A percentile compares a stretch with the other conserved stretches of the same genome.
Evolutionary conservation across 2,329 filamentous ascomycete genomes (phyloP).

Genomic region (Aspergillus sp.): DNA sequence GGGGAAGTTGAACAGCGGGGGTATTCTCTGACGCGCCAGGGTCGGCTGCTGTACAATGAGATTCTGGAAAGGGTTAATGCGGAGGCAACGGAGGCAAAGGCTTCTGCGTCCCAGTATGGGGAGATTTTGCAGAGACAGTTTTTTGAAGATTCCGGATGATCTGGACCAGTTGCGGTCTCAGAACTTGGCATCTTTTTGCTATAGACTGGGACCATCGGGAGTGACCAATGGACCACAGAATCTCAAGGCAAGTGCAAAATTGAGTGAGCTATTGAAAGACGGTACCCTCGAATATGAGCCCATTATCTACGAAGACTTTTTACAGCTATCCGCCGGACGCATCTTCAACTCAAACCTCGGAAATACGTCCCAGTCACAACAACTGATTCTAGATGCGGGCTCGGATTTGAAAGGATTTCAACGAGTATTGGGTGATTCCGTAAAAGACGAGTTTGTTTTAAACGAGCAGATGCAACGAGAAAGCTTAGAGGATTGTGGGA

Average conservation of each 20-base stretch:
- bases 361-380: constrained; percentile 12
- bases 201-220: constrained; percentile 15
- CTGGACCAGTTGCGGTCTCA: constrained; percentile 31
- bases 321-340: constrained; percentile 48
- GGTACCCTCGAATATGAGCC: constrained; percentile 34
- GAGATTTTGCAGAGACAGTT: constrained; percentile 25
- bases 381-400: constrained; percentile 19
- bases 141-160: constrained; percentile 38
- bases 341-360: constrained; percentile 45
- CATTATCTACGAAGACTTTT: constrained; percentile 50
- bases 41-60: constrained; percentile 42
- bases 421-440: constrained; percentile 12
- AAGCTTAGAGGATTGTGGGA: constrained; percentile 17
- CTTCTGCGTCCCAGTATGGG: constrained; percentile 9
- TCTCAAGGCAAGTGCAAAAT: not conserved
- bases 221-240: not conserved
- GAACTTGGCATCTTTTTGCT: constrained; percentile 37
- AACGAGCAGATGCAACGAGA: constrained; percentile 20
- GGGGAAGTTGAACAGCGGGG: constrained; percentile 51
- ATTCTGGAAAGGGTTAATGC: constrained; percentile 27
- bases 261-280: constrained; percentile 22
- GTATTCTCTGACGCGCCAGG: constrained; percentile 42
- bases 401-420: constrained; percentile 23
- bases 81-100: constrained; percentile 4
- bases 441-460: constrained; percentile 21